phyloP scores from a whole-genome alignment of 352 stramenopile genomes.

The Elongisporangium anandrum region DNA sequence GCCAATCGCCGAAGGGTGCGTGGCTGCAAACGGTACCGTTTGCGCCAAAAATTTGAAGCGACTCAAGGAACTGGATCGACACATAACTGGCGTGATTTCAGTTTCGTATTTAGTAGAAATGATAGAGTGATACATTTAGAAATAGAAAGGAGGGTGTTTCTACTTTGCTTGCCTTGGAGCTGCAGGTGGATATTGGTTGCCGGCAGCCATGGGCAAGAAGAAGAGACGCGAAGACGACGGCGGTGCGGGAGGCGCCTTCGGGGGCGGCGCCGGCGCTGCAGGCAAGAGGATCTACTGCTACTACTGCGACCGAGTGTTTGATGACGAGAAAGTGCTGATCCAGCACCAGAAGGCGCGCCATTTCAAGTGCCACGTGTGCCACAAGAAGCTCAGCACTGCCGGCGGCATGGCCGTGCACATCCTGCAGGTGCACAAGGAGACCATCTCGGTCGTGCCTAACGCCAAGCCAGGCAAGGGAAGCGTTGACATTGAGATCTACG shows the following conservation, averaged over 20 bases:
- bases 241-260: background rate
- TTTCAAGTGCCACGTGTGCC: slow-evolving; percentile 89
- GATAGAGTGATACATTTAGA: background rate
- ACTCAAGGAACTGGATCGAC: too few relatives aligned
- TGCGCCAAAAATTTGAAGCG: background rate
- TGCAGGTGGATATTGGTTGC: background rate
- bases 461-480: slow-evolving; percentile 80
- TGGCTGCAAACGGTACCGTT: background rate
- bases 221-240: slow-evolving; percentile 68
- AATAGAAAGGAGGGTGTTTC: background rate
- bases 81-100: too few relatives aligned
- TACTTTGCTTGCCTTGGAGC: background rate
- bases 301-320: slow-evolving; percentile 91
- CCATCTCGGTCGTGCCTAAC: slow-evolving; percentile 75
- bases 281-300: slow-evolving; percentile 87
- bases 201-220: slow-evolving; percentile 70
- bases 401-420: slow-evolving; percentile 88
- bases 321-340: slow-evolving; percentile 90
- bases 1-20: background rate
- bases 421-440: slow-evolving; percentile 88
- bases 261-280: slow-evolving; percentile 19
- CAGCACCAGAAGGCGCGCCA: slow-evolving; percentile 92
- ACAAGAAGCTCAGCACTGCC: slow-evolving; percentile 90
- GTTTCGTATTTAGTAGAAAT: background rate
- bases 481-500: slow-evolving; percentile 85